Base-by-base conservation (phyloP, 2,329 filamentous ascomycete species). In the Bipolaris bicolor region DNA sequence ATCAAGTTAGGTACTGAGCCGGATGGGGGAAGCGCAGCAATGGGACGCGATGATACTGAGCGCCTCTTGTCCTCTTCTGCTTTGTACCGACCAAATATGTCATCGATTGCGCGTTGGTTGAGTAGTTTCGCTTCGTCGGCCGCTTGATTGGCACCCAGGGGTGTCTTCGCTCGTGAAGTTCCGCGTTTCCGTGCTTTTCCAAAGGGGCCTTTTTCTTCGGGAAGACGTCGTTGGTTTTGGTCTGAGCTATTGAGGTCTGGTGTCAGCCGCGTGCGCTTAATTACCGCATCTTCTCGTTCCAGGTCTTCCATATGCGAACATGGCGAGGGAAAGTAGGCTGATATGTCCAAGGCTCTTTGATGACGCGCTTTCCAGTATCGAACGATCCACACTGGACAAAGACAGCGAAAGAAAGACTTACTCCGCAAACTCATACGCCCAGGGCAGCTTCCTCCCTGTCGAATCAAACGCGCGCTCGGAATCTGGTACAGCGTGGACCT, bases 401-500 rank as follows among this genome's bases (percentile, higher is more conserved):
- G 37, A 11, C 15, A 49, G 34, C 33, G 36, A 50, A 41, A 39
- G 16, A 39, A 33, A 29, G 49, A 79, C 83, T 78, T 74, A 86
- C 84, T 86, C 84, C 73, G 84, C 83, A 68, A 82, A 86, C 62
- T 87, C 82, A 71, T 85, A 86, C 15, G 80, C 85, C 85, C 85
- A 88, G n/a, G 86, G 86, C 48, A 89, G 70, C 52, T 80, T 78
- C 65, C 84, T 83, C 48, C 86, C 86, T 47, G 82, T 82, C 51
- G 83, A 81, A 68, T 88, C 85, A 67, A 81, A 79, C 31, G 84
- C 85, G 67, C 85, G 83, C 74, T 88, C 86, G 64, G 84, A 81
- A 52, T 84, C 84, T 33, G 86, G 85, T 10, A 89, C 86, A 31
- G 84, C 84, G 73, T 89, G 86, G 49, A 88, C 85, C 74, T 89